Evolutionary conservation across 129 eudicot species (phyloP), one percentile per base, ranked within the genome.

Genomic region (Heracleum sosnowskyi): DNA sequence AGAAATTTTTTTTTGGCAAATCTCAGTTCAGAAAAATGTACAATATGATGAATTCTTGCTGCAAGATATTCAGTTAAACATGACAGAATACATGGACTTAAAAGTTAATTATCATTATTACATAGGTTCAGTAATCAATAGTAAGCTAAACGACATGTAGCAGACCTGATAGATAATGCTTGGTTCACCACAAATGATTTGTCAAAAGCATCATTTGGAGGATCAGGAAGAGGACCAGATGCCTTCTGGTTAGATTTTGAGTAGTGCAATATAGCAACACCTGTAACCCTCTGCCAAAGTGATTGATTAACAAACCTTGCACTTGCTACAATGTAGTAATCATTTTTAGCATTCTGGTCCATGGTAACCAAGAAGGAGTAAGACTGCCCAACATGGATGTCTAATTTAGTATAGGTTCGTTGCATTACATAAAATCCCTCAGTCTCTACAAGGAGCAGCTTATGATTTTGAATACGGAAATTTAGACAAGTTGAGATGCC

Each of bases 281-380:
- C 84, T 20, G 84, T 86, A 79, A 83, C 82, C 7, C 76, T 76
- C 78, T 83, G 86, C 89, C 86, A 80, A 1, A 53, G 69, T 26
- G 86, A 86, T 79, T 80, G 84, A 28, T 83, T 86, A 26, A 86
- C 85, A 70, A 86, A 86, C 66, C 89, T 83, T 68, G 89, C 87
- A 46, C 87, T 86, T 68, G 89, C 89, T 75, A 86, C 89, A 29
- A 86, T 70, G 74, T 83, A 86, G 74, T 86, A 86, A 80, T 86
- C 89, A 26, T 84, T 86, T 40, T 81, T 86, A 51, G 87, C 87
- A 72, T 86, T 86, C 46, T 86, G 89, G 76, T 86, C 85, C 89
- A 83, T 86, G 5, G 87, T 83, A 75, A 86, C 83, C 62, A 86
- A 83, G 73, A 83, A 86, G 0, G 89, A 78, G 77, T 83, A 86